Evolutionary conservation across 352 stramenopile species (phyloP), one percentile per base, ranked within the genome.

Genomic region (Pythium folliculosum): DNA sequence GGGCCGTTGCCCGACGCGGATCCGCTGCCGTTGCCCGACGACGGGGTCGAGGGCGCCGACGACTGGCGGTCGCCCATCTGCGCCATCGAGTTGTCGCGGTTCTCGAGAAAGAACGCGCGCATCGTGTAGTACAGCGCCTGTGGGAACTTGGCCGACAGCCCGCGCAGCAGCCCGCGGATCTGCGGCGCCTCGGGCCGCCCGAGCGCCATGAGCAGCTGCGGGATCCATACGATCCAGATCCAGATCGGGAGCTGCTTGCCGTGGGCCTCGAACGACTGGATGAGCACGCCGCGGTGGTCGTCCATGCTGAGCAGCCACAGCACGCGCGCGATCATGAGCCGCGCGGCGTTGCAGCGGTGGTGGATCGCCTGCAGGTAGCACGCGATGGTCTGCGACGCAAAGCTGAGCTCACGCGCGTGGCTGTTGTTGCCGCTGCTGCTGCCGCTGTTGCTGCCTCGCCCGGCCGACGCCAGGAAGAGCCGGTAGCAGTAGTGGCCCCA

Each of bases 221-320:
- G 97, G 55, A 99, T 98, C 97, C 97, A 99, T 43, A 98, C 96
- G 38, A 99, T 96, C 97, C 97, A 99, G 57, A 99, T 97, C 97
- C 97, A 99, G 62, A 98, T 96, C 22, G 97, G 97, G 17, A 99
- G 77, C 56, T 96, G 84, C 65, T 95, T 96, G 58, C 94, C 95
- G 69, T 98, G 90, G 16, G 84, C 93, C 77, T 99, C 95, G 56
- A 99, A 95, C 60, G 95, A 75, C 58, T 93, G 84, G 40, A 96
- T 88, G 9, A 95, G 67, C 47, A 85, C 66, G 22, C 84, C 84
- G 16, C 80, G 63, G 30, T 78, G 78, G 60, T 97, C 90, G 64
- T 98, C 92, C 69, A 95, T 84, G 61, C 85, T 94, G 16, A 98
- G 76, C 60, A 98, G 70, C 90, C 91, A 97, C 13, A 98, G 67